Conservation (phyloP, 2,329 filamentous ascomycete species). For the Pestalotiopsis sp. region DNA sequence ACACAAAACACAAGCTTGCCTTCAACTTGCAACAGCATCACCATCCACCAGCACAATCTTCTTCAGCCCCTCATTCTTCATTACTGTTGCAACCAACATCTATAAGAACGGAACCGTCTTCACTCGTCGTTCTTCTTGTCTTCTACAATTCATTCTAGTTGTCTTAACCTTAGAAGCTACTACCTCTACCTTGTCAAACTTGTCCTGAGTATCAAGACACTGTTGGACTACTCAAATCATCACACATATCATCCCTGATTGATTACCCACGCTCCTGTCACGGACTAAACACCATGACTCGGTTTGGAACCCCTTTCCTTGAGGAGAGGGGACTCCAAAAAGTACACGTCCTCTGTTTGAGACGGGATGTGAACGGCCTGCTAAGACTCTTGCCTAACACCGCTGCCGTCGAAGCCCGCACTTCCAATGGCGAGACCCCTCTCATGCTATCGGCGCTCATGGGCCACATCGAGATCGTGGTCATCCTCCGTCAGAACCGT, state of each 20-base stretch:
- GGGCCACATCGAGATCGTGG: background rate
- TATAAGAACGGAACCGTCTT: no score
- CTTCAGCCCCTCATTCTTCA: no score
- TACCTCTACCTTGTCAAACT: no score
- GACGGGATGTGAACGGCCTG: background rate
- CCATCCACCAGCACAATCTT: no score
- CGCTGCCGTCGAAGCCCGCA: background rate
- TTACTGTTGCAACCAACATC: no score
- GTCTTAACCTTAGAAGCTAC: no score
- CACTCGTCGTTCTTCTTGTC: no score
- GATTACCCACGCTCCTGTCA: background rate
- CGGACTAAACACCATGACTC: background rate
- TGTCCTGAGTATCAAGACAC: background rate
- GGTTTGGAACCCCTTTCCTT: background rate
- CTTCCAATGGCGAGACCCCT: background rate
- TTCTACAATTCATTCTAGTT: no score
- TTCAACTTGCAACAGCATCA: no score
- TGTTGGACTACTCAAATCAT: background rate
- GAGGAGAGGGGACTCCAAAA: background rate
- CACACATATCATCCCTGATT: no score
- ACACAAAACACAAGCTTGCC: no score
- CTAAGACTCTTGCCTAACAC: background rate
- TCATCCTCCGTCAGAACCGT: background rate
- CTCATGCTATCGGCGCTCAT: conserved; percentile 2
- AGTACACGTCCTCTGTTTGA: conserved; percentile 1